Evolutionary conservation across 1,139 yeast genomes (phyloP), one percentile per base, ranked within the genome.

Genomic region (Candida labiduridarum): DNA sequence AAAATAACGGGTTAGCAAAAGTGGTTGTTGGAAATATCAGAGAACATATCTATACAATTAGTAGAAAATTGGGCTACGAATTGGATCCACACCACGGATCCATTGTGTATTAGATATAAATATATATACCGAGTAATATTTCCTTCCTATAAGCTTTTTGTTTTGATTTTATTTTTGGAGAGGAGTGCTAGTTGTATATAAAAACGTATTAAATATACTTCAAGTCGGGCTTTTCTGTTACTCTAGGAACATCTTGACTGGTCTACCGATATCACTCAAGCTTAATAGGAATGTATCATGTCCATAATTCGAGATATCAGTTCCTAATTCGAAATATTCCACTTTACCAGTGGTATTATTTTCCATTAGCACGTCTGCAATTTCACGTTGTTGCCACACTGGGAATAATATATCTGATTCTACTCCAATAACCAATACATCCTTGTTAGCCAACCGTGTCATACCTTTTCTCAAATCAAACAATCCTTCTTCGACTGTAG

Each of bases 381-480:
- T 84, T 64, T 92, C 97, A 49, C 85, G 71, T 67, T 91, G 98
- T 68, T 92, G 97, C 96, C 96, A 89, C 39, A 87, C 90, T 1
- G 98, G 98, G 74, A 91, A 91, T 49, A 91, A 74, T 45, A 89
- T 88, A 64, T 91, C 98, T 1, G 96, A 87, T 63, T 89, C 96
- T 8, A 91, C 97, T 5, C 98, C 98, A 44, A 91, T 79, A 1
- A 92, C 91, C 51, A 92, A 71, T 4, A 88, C 78, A 42, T 87
- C 84, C 55, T 85, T 83, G 56, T 84, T 76, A 1, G 87, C 77
- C 54, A 91, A 73, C 41, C 82, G 79, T 33, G 67, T 63, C 76
- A 91, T 72, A 1, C 98, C 98, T 16, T 71, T 67, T 16, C 76
- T 68, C 47, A 91, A 74, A 63, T 91, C 97, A 9, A 68, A 64